phyloP scores from a whole-genome alignment of 192 early-diverging fungal species.

The Backusella tarrabulga region DNA sequence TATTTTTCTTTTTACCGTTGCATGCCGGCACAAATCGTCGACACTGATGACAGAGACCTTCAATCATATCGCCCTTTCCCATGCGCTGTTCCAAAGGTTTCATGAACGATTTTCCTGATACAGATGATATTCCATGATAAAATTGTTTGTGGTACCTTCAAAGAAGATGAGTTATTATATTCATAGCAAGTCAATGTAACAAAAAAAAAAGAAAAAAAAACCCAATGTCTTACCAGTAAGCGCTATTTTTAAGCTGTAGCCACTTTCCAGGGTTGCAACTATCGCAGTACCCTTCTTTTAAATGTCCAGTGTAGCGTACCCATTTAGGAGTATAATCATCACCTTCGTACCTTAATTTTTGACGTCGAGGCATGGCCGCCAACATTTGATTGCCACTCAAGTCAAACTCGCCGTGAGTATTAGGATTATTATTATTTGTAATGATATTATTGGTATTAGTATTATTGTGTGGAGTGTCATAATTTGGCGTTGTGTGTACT shows the following conservation, averaged over 20 bases:
- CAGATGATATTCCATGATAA: constrained; percentile 80
- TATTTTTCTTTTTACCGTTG: constrained; percentile 66
- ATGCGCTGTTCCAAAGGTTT: constrained; percentile 69
- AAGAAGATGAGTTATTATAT: constrained; percentile 9
- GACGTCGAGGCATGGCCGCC: constrained; percentile 53
- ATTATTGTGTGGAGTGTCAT: neutral
- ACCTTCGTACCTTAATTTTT: constrained; percentile 66
- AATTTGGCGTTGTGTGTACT: neutral
- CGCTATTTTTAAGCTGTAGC: constrained; percentile 87
- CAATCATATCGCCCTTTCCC: constrained; percentile 59
- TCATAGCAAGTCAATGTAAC: neutral
- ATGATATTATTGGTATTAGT: neutral
- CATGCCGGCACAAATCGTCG: constrained; percentile 74
- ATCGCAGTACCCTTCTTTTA: constrained; percentile 86
- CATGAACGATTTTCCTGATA: constrained; percentile 74
- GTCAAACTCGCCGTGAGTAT: neutral
- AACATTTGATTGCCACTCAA: constrained; percentile 8
- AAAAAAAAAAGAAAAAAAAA: neutral
- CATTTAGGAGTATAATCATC: constrained; percentile 82
- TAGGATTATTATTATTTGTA: neutral
- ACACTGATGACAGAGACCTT: constrained; percentile 85
- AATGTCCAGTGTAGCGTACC: constrained; percentile 72
- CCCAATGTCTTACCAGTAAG: constrained; percentile 62
- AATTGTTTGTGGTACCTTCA: constrained; percentile 84
- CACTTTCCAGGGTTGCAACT: constrained; percentile 79